These are phyloP conservation scores for Psilocybe subaeruginosa DNA, from an alignment of 768 basidiomycete genomes.

Conservation along the genomic window DNA sequence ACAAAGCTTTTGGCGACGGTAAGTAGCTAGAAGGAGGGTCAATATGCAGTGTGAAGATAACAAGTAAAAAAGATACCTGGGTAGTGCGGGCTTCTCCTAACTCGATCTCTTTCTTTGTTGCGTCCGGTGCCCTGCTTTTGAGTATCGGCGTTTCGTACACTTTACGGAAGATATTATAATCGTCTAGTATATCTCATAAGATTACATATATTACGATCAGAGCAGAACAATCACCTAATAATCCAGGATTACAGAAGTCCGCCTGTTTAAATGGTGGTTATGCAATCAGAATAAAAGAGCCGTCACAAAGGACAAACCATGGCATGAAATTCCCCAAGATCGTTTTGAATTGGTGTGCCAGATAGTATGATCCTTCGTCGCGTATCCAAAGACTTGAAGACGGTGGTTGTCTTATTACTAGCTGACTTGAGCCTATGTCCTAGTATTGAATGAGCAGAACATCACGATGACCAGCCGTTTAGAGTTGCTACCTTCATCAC, in stretches of 20 bases:
- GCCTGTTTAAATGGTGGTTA: conserved; percentile 47
- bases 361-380: conserved; percentile 85
- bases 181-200: conserved; percentile 46
- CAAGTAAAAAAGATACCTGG: conserved; percentile 51
- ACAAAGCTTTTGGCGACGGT: conserved; percentile 87
- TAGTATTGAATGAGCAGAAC: conserved; percentile 24
- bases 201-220: not conserved
- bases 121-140: conserved; percentile 80
- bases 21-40: conserved; percentile 50
- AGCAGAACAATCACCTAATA: conserved; percentile 60
- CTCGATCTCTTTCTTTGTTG: conserved; percentile 71
- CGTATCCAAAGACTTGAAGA: conserved; percentile 81
- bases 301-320: conserved; percentile 65
- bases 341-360: conserved; percentile 98
- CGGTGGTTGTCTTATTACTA: conserved; percentile 85
- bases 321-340: conserved; percentile 91
- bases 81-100: conserved; percentile 75
- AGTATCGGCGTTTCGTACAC: conserved; percentile 90
- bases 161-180: conserved; percentile 73
- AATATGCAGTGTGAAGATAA: not conserved
- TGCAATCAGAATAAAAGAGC: not conserved
- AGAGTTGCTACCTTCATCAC: conserved; percentile 78
- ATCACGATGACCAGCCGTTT: not conserved
- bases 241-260: conserved; percentile 92
- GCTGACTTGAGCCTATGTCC: conserved; percentile 94